phyloP scores from a whole-genome alignment of 805 yeast species.

The Sungouiozyma intestinalis region DNA sequence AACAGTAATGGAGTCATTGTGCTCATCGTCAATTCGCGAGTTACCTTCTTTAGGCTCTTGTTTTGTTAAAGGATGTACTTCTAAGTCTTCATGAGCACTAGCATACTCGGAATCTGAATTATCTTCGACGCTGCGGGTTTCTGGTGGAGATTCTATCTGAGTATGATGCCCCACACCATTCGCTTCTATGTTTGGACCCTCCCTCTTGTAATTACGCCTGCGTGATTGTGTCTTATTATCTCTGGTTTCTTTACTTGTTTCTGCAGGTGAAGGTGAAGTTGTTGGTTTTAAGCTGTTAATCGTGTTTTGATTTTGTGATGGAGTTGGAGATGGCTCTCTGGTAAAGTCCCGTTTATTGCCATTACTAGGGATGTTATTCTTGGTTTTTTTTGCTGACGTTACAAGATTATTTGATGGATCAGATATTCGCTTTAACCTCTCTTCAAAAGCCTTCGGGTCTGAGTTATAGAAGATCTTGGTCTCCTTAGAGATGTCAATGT shows the following conservation, averaged over 20 bases:
- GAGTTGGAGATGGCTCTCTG: background rate
- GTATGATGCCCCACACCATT: background rate
- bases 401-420: constrained; percentile 3
- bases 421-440: constrained; percentile 19
- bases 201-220: background rate
- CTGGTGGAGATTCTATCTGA: background rate
- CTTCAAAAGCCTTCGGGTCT: constrained; percentile 22
- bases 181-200: background rate
- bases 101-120: background rate
- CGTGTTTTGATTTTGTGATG: background rate
- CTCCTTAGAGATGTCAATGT: constrained; percentile 15
- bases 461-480: constrained; percentile 9
- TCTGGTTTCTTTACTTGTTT: background rate
- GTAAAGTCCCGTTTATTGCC: background rate
- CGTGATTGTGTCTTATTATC: background rate
- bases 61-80: background rate
- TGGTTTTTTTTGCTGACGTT: background rate
- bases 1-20: too few species aligned
- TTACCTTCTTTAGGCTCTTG: too few species aligned
- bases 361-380: background rate
- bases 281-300: background rate
- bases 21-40: too few species aligned
- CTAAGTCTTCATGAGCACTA: background rate
- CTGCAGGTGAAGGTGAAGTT: background rate
- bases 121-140: background rate